These are phyloP conservation scores for Teunomyces lycoperdinae DNA, from an alignment of 805 yeast genomes.

Conservation along the genomic window DNA sequence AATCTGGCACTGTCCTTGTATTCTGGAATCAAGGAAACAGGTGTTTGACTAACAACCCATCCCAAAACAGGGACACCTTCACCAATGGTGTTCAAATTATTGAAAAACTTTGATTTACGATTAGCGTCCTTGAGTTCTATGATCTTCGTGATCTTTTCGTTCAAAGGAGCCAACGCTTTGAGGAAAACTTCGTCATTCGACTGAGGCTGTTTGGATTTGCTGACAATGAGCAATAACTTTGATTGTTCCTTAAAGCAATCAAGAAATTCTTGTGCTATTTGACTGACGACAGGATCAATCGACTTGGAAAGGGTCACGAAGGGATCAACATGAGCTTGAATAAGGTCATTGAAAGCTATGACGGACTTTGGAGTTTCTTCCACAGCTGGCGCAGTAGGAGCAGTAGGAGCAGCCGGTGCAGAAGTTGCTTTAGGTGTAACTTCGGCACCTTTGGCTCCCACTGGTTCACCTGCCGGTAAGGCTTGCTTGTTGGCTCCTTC, in stretches of 20 bases:
- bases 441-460: not conserved
- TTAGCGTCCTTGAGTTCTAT: slow-evolving; percentile 69
- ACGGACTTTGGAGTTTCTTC: slow-evolving; percentile 42
- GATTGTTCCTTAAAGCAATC: slow-evolving; percentile 59
- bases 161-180: slow-evolving; percentile 66
- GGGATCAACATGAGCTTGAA: slow-evolving; percentile 55
- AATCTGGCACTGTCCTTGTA: slow-evolving; percentile 89
- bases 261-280: slow-evolving; percentile 49
- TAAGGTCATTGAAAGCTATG: slow-evolving; percentile 51
- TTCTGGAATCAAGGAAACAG: slow-evolving; percentile 73
- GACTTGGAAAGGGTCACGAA: slow-evolving; percentile 52
- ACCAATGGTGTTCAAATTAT: slow-evolving; percentile 77
- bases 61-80: slow-evolving; percentile 91
- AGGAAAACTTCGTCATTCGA: slow-evolving; percentile 50
- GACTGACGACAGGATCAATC: slow-evolving; percentile 56
- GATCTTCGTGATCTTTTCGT: slow-evolving; percentile 55
- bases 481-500: slow-evolving; percentile 46
- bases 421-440: not conserved
- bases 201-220: slow-evolving; percentile 64
- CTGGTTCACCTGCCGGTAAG: not conserved
- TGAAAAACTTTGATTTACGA: slow-evolving; percentile 60
- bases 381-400: slow-evolving; percentile 13
- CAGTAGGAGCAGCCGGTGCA: slow-evolving; percentile 13
- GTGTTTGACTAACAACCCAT: slow-evolving; percentile 81
- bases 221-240: slow-evolving; percentile 57